Percentiles rank a stretch among this genome's conserved stretches.
These are phyloP conservation scores for Penicillium sp. DNA, from an alignment of 2,329 filamentous ascomycete genomes.

Conservation along the genomic window DNA sequence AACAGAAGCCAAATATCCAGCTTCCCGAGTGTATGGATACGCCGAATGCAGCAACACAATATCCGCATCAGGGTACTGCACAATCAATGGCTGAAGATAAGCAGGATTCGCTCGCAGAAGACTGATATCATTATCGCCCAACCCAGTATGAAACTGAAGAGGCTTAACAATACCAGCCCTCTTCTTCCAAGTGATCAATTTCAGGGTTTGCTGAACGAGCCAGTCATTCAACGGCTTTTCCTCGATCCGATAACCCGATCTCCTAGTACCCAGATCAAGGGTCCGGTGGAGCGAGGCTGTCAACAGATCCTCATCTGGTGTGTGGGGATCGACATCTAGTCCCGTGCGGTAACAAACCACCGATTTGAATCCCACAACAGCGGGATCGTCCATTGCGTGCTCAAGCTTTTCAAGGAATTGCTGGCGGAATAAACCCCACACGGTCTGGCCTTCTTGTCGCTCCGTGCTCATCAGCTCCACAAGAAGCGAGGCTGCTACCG, in stretches of 20 bases:
- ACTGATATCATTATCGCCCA: slow-evolving; percentile 77
- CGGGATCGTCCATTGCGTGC: slow-evolving; percentile 61
- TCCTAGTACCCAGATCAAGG: slow-evolving; percentile 26
- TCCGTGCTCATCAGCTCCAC: slow-evolving; percentile 46
- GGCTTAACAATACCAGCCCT: slow-evolving; percentile 61
- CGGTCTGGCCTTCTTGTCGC: slow-evolving; percentile 33
- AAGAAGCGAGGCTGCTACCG: slow-evolving; percentile 64
- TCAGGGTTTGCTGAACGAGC: slow-evolving; percentile 65
- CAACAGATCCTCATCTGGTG: slow-evolving; percentile 42
- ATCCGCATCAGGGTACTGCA: slow-evolving; percentile 66
- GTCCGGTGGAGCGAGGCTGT: slow-evolving; percentile 31
- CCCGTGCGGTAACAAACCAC: slow-evolving; percentile 81
- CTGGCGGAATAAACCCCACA: slow-evolving; percentile 27
- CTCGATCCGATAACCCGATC: slow-evolving; percentile 49
- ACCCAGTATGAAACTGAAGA: slow-evolving; percentile 79
- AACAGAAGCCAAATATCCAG: slow-evolving; percentile 73
- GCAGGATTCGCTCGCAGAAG: slow-evolving; percentile 71
- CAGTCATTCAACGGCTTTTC: slow-evolving; percentile 68
- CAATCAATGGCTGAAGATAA: slow-evolving; percentile 72
- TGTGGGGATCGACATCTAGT: slow-evolving; percentile 59
- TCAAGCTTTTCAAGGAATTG: slow-evolving; percentile 49
- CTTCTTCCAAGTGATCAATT: slow-evolving; percentile 50
- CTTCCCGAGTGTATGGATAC: slow-evolving; percentile 78
- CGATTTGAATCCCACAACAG: slow-evolving; percentile 79
- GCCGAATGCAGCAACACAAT: slow-evolving; percentile 78